phyloP scores from a whole-genome alignment of 306 rosid species.

The Hippophae gyantsensis region DNA sequence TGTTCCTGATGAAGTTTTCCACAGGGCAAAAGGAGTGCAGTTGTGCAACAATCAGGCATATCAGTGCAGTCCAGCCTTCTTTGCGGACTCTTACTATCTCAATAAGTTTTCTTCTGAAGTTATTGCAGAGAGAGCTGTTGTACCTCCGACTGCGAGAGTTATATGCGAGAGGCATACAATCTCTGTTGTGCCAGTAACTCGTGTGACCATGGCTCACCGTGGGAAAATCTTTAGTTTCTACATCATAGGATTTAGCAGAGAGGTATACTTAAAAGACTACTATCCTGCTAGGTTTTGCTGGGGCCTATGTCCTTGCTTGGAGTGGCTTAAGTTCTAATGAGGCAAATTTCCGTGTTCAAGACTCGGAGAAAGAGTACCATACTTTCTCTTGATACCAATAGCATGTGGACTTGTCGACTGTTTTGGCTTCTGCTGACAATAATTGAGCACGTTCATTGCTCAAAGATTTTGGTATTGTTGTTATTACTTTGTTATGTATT shows the following conservation, averaged over 20 bases:
- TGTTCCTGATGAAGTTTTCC: constrained; percentile 89
- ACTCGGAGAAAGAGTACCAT: too few species aligned
- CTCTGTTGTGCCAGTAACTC: constrained; percentile 81
- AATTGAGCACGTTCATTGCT: neutral
- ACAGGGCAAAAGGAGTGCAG: constrained; percentile 77
- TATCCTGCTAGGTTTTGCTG: constrained; percentile 82
- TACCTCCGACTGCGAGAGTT: constrained; percentile 68
- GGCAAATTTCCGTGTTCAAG: constrained; percentile 8
- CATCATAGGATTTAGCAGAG: constrained; percentile 63
- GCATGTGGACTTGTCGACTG: too few species aligned
- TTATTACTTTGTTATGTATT: too few species aligned
- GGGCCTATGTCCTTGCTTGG: constrained; percentile 96
- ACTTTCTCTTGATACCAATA: too few species aligned
- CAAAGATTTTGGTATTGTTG: too few species aligned
- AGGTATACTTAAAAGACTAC: constrained; percentile 82
- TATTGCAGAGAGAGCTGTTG: constrained; percentile 65
- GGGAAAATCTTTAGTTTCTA: constrained; percentile 73
- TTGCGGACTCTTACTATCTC: constrained; percentile 84
- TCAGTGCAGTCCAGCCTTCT: constrained; percentile 85
- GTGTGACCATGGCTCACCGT: constrained; percentile 71
- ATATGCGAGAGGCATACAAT: constrained; percentile 82
- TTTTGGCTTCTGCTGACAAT: neutral
- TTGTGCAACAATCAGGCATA: constrained; percentile 90
- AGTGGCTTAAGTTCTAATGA: constrained; percentile 71
- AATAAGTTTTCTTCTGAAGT: constrained; percentile 89